Conservation (phyloP, 2,329 filamentous ascomycete genomes). For the Aspergillus ibericus region DNA sequence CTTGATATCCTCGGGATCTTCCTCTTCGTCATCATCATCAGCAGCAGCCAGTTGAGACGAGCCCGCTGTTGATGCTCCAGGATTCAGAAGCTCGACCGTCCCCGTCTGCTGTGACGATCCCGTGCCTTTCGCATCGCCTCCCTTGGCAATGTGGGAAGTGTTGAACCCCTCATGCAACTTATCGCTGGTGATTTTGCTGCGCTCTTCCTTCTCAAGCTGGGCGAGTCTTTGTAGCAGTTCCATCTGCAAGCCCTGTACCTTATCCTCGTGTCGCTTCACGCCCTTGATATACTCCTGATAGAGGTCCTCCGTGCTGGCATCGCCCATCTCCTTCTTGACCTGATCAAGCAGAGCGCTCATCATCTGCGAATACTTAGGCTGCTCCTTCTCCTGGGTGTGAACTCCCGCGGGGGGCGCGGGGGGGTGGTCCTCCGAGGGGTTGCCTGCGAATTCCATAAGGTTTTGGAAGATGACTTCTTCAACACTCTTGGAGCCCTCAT, state of each 20-base stretch:
- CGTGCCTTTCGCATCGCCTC: slow-evolving; percentile 49
- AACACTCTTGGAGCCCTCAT: slow-evolving; percentile 66
- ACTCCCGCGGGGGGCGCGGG: slow-evolving; percentile 76
- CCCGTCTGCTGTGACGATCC: slow-evolving; percentile 39
- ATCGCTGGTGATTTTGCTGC: slow-evolving; percentile 91
- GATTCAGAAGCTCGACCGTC: slow-evolving; percentile 73
- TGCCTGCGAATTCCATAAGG: slow-evolving; percentile 76
- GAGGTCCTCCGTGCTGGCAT: slow-evolving; percentile 66
- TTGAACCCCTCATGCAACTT: slow-evolving; percentile 86
- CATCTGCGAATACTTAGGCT: slow-evolving; percentile 93
- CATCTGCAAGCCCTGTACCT: slow-evolving; percentile 75
- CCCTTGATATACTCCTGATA: slow-evolving; percentile 77
- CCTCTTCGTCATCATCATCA: slow-evolving; percentile 52
- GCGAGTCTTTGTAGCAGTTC: slow-evolving; percentile 72
- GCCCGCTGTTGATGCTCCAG: slow-evolving; percentile 44
- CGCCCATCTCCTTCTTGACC: slow-evolving; percentile 82
- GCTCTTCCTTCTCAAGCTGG: slow-evolving; percentile 80
- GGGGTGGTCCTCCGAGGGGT: slow-evolving; percentile 72
- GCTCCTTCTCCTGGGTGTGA: slow-evolving; percentile 69
- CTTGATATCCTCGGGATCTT: slow-evolving; percentile 72
- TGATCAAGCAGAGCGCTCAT: slow-evolving; percentile 95
- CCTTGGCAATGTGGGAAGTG: slow-evolving; percentile 75
- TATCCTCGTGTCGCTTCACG: slow-evolving; percentile 71
- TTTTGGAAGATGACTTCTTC: slow-evolving; percentile 86
- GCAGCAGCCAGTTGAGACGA: slow-evolving; percentile 45